Evolutionary conservation across 2,329 filamentous ascomycete genomes (phyloP), one percentile per base, ranked within the genome.

Genomic region (Epichloe glyceriae): DNA sequence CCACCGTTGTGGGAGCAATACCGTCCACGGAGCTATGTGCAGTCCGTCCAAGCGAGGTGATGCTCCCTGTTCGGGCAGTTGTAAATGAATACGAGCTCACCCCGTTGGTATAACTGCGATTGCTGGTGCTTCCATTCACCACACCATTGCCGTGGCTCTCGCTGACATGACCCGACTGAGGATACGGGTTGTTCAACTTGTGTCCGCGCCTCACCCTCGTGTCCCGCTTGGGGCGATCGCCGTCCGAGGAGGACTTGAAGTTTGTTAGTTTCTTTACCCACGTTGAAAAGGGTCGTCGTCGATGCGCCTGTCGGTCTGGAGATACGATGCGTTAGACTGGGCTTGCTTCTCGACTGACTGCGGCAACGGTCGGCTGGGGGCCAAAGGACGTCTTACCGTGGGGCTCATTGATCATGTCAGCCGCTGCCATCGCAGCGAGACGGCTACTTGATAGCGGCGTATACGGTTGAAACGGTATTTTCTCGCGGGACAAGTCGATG

Each of bases 211-310:
- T 86, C 68, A 65, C 61, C 56, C 72, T 74, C 48, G 66, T 68
- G 49, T 72, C 53, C 61, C 67, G 55, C 63, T 67, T 61, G 63
- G 67, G 52, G 60, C 67, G 58, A 41, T 74, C 74, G 53, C 80
- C 75, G 55, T 78, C 80, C 34, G 83, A 85, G 4, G 82, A 83
- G 51, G 72, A 75, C 67, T 95, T 96, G 69, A 95, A 84, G 65
- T 85, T 91, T 54, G 89, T 83, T 52, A 97, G 79, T 62, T 90
- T 90, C 75, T 90, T 95, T 74, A 98, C 88, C 86, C 91, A 94
- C 58, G 83, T 87, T 45, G 90, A 80, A 64, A 97, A 97, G 22
- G 90, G 91, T 56, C 87, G 82, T 60, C 89, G 84, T 57, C 88
- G 85, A 60, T 78, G 79, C 62, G 69, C 58, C 57, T 76, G 75